Evolutionary conservation across 306 rosid genomes (phyloP), one percentile per base, ranked within the genome.

Genomic region (Acacia melanoxylon): DNA sequence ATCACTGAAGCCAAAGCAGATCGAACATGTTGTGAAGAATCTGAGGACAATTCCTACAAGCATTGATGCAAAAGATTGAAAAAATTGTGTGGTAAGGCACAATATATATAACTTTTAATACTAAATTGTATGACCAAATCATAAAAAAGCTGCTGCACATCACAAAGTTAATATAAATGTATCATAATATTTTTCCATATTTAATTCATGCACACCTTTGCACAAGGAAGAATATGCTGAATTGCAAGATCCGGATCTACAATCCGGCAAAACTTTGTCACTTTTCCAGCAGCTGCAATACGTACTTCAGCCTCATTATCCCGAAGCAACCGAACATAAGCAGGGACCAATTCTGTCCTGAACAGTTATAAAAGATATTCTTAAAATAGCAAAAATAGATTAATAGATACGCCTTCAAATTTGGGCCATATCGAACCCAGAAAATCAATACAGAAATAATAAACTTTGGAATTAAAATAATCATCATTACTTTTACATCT

Each of bases 271-370:
- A 93, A 93, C 79, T 90, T 93, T 2, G 96, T 93, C 58, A 93
- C 96, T 89, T 89, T 90, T 41, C 97, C 97, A 76, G 97, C 97
- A 82, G 97, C 93, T 77, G 97, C 96, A 62, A 93, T 93, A 19
- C 97, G 95, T 78, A 93, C 97, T 93, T 93, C 97, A 61, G 97
- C 96, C 85, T 93, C 97, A 42, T 93, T 93, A 85, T 93, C 97
- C 56, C 96, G 94, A 80, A 93, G 97, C 87, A 93, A 83, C 76
- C 94, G 92, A 72, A 93, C 97, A 44, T 93, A 93, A n/a, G 97
- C 94, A 45, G 96, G 97, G 76, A 93, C 94, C 90, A 93, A 83
- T 74, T 93, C 97, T 78, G 58, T 83, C 90, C 96, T 93, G 67
- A n/a, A 78, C 31, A 71, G 15, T 19, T 25, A 77, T 17, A 7